phyloP scores from a whole-genome alignment of 2,329 filamentous ascomycete species.

The Didymella segeticola region DNA sequence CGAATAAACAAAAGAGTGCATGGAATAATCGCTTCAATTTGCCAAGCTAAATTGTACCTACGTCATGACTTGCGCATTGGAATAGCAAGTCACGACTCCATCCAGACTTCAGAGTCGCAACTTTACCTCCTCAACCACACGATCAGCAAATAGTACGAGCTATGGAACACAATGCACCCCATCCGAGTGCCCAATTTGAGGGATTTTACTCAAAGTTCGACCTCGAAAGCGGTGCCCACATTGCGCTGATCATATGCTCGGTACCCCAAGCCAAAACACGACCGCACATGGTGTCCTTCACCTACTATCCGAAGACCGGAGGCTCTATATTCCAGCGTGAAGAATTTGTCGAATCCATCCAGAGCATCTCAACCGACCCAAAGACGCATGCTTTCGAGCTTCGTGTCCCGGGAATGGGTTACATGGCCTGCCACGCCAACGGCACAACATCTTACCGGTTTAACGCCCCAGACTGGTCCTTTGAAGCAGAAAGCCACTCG shows the following conservation, averaged over 20 bases:
- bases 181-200: conserved; percentile 54
- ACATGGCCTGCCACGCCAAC: conserved; percentile 46
- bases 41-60: conserved; percentile 21
- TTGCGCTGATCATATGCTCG: conserved; percentile 56
- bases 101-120: background rate
- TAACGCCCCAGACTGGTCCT: conserved; percentile 43
- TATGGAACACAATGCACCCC: conserved; percentile 55
- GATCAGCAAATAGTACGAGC: background rate
- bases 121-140: background rate
- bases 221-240: conserved; percentile 54
- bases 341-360: conserved; percentile 52
- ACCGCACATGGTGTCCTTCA: conserved; percentile 58
- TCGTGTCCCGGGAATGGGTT: conserved; percentile 49
- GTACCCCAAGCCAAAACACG: conserved; percentile 51
- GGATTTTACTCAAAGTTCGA: conserved; percentile 60
- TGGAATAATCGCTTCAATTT: background rate
- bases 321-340: conserved; percentile 51
- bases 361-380: conserved; percentile 38
- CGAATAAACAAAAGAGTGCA: background rate
- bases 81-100: background rate
- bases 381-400: conserved; percentile 50
- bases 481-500: conserved; percentile 50
- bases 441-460: conserved; percentile 49
- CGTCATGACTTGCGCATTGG: conserved; percentile 28
- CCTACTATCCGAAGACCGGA: conserved; percentile 52